Evolutionary conservation across 2,329 filamentous ascomycete genomes (phyloP).

Genomic region (Fusarium concolor): DNA sequence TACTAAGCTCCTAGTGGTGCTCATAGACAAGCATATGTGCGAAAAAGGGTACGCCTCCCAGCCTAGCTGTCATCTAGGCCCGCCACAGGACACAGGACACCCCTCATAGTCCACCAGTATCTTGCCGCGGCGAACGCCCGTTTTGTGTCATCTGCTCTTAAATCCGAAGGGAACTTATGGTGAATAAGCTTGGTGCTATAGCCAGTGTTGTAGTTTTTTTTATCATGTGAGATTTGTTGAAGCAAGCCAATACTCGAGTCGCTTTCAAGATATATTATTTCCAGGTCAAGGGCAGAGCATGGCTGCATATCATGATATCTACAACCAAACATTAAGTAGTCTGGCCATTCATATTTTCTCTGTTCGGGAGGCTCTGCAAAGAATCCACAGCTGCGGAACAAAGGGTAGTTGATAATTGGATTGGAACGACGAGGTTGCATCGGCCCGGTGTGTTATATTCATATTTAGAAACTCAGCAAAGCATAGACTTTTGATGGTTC

Average conservation of each 20-base stretch:
- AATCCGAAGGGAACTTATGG: constrained; percentile 29
- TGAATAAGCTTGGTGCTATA: neutral
- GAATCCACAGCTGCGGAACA: neutral
- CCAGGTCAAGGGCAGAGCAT: neutral
- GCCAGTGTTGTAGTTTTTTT: neutral
- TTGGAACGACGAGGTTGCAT: neutral
- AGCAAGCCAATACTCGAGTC: neutral
- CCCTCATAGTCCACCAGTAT: constrained; percentile 24
- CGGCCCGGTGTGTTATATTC: neutral
- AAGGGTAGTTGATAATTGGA: neutral
- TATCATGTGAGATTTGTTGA: constrained; percentile 19
- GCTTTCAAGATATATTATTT: neutral
- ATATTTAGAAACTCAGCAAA: constrained; percentile 2
- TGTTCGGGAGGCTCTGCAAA: neutral
- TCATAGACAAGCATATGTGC: constrained; percentile 14
- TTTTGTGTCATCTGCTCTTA: constrained; percentile 32
- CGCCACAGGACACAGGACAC: constrained; percentile 35
- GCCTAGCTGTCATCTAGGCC: constrained; percentile 33
- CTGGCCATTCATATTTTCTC: neutral
- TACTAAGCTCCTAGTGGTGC: constrained; percentile 17
- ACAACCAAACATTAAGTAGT: neutral
- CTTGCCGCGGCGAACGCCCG: constrained; percentile 44
- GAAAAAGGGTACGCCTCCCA: constrained; percentile 29
- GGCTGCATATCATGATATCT: neutral
- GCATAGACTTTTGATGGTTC: neutral